Conservation (phyloP, 805 yeast species). For the Barnettozyma sucrosica region DNA sequence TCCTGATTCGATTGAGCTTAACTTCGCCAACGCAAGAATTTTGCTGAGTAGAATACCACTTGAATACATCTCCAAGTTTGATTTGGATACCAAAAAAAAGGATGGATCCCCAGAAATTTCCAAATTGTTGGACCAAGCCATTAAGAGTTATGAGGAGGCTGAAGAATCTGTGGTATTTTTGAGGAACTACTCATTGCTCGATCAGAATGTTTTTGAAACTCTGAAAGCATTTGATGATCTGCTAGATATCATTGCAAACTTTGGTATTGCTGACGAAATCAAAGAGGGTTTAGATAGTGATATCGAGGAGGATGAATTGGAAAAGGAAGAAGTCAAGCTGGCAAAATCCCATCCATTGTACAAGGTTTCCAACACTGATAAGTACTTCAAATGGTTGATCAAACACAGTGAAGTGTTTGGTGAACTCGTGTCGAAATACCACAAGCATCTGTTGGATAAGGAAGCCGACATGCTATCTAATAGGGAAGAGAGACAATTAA, state of each 20-base stretch:
- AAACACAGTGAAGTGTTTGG: constrained; percentile 23
- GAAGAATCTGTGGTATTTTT: constrained; percentile 25
- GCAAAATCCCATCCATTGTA: constrained; percentile 52
- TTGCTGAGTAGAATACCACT: constrained; percentile 54
- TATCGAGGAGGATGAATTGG: constrained; percentile 37
- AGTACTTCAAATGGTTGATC: constrained; percentile 47
- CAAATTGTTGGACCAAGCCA: constrained; percentile 40
- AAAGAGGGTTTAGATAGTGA: constrained; percentile 59
- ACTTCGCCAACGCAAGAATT: constrained; percentile 50
- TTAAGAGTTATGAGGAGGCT: constrained; percentile 41
- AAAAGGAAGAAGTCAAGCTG: constrained; percentile 32
- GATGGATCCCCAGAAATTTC: constrained; percentile 29
- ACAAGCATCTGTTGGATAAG: constrained; percentile 10
- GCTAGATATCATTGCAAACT: constrained; percentile 59
- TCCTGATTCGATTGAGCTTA: constrained; percentile 41
- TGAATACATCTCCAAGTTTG: constrained; percentile 48
- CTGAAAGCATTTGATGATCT: constrained; percentile 60
- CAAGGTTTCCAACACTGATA: constrained; percentile 31
- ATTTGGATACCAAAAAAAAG: constrained; percentile 31
- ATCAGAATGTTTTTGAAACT: constrained; percentile 42
- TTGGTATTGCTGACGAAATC: constrained; percentile 46
- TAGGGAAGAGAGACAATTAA: constrained; percentile 17
- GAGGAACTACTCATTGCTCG: constrained; percentile 29
- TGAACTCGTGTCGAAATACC: constrained; percentile 14
- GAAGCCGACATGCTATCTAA: constrained; percentile 10